Evolutionary conservation across 331 rosid genomes (phyloP).

Genomic region (Stylosanthes scabra): DNA sequence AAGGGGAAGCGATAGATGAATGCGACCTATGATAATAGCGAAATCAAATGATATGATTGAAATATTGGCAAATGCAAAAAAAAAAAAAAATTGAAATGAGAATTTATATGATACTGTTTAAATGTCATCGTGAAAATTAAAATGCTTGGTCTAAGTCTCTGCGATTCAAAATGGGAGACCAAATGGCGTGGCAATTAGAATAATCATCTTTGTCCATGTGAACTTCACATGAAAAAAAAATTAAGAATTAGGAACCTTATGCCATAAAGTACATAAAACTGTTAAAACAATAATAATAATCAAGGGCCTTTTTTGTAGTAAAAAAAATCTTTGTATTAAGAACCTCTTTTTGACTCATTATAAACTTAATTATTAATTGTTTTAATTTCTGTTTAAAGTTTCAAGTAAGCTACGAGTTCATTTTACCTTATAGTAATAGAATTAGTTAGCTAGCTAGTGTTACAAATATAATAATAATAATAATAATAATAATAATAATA

Average conservation of each 20-base stretch:
- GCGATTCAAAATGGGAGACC: constrained; percentile 28
- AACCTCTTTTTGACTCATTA: neutral
- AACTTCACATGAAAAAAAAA: neutral
- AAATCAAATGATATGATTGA: constrained; percentile 36
- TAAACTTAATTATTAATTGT: too few relatives aligned
- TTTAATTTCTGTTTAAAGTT: too few relatives aligned
- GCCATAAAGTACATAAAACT: neutral
- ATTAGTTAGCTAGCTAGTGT: too few relatives aligned
- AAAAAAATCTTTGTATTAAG: too few relatives aligned
- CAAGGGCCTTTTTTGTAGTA: neutral
- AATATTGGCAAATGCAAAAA: constrained; percentile 31
- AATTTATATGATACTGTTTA: constrained; percentile 19
- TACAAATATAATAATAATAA: too few relatives aligned
- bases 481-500: too few relatives aligned
- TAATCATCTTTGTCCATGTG: neutral
- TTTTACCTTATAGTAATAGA: too few relatives aligned
- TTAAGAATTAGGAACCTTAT: neutral
- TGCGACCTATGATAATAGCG: constrained; percentile 37
- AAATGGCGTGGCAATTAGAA: constrained; percentile 3
- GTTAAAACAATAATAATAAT: neutral
- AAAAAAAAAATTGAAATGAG: constrained; percentile 31
- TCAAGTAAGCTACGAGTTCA: too few relatives aligned
- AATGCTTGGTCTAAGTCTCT: constrained; percentile 9
- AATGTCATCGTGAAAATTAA: neutral
- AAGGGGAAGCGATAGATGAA: constrained; percentile 23